Conservation (phyloP, 495 filamentous ascomycete species). For the Xylaria cubensis region DNA sequence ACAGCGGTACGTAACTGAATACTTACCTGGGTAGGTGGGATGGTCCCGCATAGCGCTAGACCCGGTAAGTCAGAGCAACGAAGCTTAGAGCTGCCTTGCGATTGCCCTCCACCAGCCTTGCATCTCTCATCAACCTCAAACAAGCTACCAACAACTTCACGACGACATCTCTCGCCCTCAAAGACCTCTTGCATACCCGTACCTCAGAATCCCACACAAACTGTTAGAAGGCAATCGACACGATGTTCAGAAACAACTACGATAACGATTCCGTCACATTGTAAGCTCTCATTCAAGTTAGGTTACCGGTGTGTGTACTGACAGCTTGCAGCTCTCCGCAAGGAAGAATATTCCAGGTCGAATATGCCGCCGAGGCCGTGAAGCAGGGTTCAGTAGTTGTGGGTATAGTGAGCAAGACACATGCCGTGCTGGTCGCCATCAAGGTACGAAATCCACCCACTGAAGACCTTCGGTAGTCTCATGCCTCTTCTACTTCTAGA, state of each 20-base stretch:
- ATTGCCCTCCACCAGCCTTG: conserved; percentile 36
- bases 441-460: conserved; percentile 68
- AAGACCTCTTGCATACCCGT: background rate
- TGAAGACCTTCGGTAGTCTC: background rate
- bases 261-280: conserved; percentile 99
- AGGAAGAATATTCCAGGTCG: conserved; percentile 99
- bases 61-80: conserved; percentile 39
- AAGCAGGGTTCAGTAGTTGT: conserved; percentile 99
- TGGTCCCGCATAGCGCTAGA: conserved; percentile 32
- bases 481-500: conserved; percentile 55
- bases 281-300: conserved; percentile 60
- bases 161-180: background rate
- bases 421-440: conserved; percentile 91
- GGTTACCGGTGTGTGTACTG: conserved; percentile 25
- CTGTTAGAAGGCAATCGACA: conserved; percentile 36
- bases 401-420: conserved; percentile 95
- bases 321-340: conserved; percentile 80
- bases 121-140: conserved; percentile 30
- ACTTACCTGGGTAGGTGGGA: conserved; percentile 13
- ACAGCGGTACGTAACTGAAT: conserved; percentile 30
- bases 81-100: conserved; percentile 46
- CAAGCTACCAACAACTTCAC: conserved; percentile 18
- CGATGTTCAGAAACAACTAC: conserved; percentile 99
- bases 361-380: conserved; percentile 98
- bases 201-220: conserved; percentile 21